Conservation (phyloP, 257 asterid genomes). For the Penstemon eatonii region DNA sequence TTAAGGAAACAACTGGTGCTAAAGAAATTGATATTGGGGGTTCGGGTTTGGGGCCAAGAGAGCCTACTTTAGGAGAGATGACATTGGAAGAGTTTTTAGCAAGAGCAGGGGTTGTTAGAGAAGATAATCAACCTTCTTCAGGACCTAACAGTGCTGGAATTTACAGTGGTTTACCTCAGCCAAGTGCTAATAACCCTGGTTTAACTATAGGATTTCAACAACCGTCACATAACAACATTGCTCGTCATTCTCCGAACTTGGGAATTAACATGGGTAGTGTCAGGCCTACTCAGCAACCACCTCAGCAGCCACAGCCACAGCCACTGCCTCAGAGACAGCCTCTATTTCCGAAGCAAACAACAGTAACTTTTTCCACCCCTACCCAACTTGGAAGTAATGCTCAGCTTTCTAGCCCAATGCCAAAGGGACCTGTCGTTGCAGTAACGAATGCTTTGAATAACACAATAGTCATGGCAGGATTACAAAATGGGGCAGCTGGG, state of each 20-base stretch:
- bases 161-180: slow-evolving; percentile 37
- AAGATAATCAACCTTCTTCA: slow-evolving; percentile 53
- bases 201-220: slow-evolving; percentile 57
- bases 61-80: slow-evolving; percentile 78
- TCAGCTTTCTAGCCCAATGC: slow-evolving; percentile 47
- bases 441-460: slow-evolving; percentile 43
- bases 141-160: slow-evolving; percentile 36
- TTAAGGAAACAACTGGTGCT: slow-evolving; percentile 46
- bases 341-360: slow-evolving; percentile 72
- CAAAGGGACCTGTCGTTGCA: slow-evolving; percentile 43
- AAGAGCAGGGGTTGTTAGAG: slow-evolving; percentile 83
- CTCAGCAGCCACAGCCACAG: slow-evolving; percentile 39
- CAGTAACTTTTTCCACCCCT: slow-evolving; percentile 61
- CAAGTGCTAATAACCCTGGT: slow-evolving; percentile 38
- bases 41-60: slow-evolving; percentile 47
- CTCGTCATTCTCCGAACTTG: slow-evolving; percentile 42
- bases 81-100: slow-evolving; percentile 80
- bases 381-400: slow-evolving; percentile 43
- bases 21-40: slow-evolving; percentile 42
- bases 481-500: slow-evolving; percentile 46
- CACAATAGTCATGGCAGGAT: slow-evolving; percentile 43
- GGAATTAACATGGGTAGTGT: slow-evolving; percentile 43
- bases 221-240: slow-evolving; percentile 37
- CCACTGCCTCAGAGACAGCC: slow-evolving; percentile 54
- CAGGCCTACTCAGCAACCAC: slow-evolving; percentile 36